Evolutionary conservation across 768 basidiomycete genomes (phyloP), one percentile per base, ranked within the genome.

Genomic region (Hypsizygus marmoreus): DNA sequence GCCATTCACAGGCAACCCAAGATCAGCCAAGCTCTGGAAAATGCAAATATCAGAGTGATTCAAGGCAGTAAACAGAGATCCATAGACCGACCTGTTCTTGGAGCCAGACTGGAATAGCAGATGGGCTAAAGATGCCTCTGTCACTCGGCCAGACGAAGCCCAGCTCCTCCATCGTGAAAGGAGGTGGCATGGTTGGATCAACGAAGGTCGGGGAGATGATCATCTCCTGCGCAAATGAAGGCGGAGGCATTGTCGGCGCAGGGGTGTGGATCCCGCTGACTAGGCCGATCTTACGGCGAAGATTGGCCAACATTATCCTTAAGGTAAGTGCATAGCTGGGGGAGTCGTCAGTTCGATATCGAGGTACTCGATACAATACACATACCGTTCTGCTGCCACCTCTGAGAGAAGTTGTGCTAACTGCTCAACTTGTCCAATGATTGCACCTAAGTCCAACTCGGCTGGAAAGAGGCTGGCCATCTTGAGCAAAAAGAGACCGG

Each of bases 401-500:
- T 95, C 94, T 4, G 91, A 91, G 35, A 97, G 75, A 35, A 97
- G 70, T 56, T 93, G 89, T 0, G 91, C 87, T 28, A 97, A 77
- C 64, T 95, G 91, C 60, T 94, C 90, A 32, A 95, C 93, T 65
- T 95, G 92, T 3, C 67, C 75, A 35, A 82, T 86, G 61, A 95
- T 91, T 7, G 78, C 76, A 13, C 70, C 75, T 22, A 95, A 69
- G 60, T 95, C 89, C 37, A 95, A 70, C 57, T 93, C 90, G 11
- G 82, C 70, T 0, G 92, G 92, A 74, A 95, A 97, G 24, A 97
- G 79, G 59, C 86, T 90, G 45, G 93, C 93, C 86, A 95, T 93
- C 70, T 95, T 95, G 47, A 95, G 77, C 19, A 95, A 72, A 73
- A 94, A 95, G 16, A 95, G 76, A 7, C 89, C 92, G 12, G 91